Evolutionary conservation across 2,329 filamentous ascomycete species (phyloP), one percentile per base, ranked within the genome.

Genomic region (Pseudogymnoascus sp.): DNA sequence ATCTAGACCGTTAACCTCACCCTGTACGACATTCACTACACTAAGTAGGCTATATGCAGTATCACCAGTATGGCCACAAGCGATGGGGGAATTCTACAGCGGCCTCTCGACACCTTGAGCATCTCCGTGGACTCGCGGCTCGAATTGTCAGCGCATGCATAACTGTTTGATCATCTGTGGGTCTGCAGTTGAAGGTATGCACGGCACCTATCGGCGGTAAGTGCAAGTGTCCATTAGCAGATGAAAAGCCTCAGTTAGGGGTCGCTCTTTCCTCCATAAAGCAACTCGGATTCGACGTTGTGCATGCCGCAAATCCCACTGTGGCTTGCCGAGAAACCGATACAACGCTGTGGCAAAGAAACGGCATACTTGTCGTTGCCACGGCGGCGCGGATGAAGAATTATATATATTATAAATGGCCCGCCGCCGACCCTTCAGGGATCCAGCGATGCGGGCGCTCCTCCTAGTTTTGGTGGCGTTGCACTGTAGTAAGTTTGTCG

Each of bases 141-240:
- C 51, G n/a, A 57, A 57, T 34, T n/a, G 51, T 57, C 51, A 57
- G 10, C 51, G n/a, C 51, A 57, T 57, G 51, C 51, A 57, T 57
- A 34, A 57, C 28, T 57, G 51, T 57, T 57, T 34, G 51, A 57
- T 57, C 28, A 57, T 57, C 25, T 57, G 51, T 57, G 51, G 51
- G 51, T 34, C 51, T n/a, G 51, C 51, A 34, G 51, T 5, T 57
- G 51, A 25, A 8, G 7, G 23, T 34, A 57, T 34, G 51, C 51
- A 57, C n/a, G 19, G 25, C 51, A 57, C 28, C 25, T 57, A n/a
- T 57, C 28, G 16, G 28, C 51, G 51, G 51, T 11, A 34, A 34
- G 28, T 57, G n/a, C n/a, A 34, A 11, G n/a, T 31, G 51, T 19
- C 25, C 51, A 57, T 34, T 28, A 57, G 2, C 8, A 34, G n/a